A percentile compares a stretch with the other conserved stretches of the same genome.
Conservation (phyloP, 441 rosid genomes). For the Iberis amara region DNA sequence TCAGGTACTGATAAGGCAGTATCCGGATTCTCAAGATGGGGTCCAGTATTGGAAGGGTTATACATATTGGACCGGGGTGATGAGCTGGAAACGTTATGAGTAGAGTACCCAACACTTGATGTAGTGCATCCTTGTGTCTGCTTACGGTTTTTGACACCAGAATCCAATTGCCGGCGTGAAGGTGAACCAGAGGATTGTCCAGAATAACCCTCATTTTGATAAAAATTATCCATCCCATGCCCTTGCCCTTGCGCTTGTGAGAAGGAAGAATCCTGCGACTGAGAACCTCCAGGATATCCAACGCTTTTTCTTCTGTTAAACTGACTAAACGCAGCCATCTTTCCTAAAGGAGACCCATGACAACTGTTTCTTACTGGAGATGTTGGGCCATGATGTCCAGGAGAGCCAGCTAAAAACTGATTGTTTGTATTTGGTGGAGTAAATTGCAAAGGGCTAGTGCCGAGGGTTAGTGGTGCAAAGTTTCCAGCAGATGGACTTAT, state of each 20-base stretch:
- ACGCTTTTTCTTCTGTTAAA: conserved; percentile 74
- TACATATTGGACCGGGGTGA: conserved; percentile 41
- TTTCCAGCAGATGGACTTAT: conserved; percentile 90
- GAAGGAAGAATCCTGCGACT: conserved; percentile 60
- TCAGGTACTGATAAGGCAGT: conserved; percentile 61
- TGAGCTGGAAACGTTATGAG: conserved; percentile 50
- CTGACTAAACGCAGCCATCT: conserved; percentile 73
- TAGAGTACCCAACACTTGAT: conserved; percentile 39
- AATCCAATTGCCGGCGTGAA: conserved; percentile 49
- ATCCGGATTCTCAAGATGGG: conserved; percentile 41
- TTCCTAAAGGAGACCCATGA: conserved; percentile 95
- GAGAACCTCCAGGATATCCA: conserved; percentile 81
- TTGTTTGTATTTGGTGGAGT: conserved; percentile 72
- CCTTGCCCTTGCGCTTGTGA: conserved; percentile 78
- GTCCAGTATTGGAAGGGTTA: conserved; percentile 40
- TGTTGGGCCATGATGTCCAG: conserved; percentile 94
- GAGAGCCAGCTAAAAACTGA: conserved; percentile 74
- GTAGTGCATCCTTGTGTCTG: conserved; percentile 59
- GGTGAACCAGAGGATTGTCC: conserved; percentile 46
- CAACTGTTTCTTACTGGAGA: conserved; percentile 88
- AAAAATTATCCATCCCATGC: conserved; percentile 47
- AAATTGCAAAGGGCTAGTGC: conserved; percentile 95
- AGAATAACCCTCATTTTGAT: conserved; percentile 58
- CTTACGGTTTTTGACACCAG: conserved; percentile 45
- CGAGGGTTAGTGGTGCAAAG: conserved; percentile 88